phyloP scores from a whole-genome alignment of 1,139 yeast genomes.

The Candida dubliniensis region DNA sequence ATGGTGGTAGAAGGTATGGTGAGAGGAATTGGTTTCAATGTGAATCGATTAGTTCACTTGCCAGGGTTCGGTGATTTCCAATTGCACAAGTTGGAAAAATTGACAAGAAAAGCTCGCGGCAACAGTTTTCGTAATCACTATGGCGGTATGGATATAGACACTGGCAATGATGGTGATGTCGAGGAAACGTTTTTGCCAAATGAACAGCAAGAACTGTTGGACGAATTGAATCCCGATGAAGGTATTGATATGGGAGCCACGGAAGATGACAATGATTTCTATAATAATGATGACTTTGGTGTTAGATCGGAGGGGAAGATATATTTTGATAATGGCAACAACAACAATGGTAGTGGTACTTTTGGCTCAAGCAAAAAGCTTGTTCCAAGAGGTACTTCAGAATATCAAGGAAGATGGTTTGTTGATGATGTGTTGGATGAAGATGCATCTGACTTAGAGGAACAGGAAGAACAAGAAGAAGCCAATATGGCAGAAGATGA shows the following conservation, averaged over 20 bases:
- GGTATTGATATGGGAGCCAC: conserved; percentile 53
- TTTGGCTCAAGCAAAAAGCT: conserved; percentile 34
- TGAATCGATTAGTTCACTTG: conserved; percentile 76
- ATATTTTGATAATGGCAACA: conserved; percentile 41
- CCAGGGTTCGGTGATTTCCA: conserved; percentile 92
- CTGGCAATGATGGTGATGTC: conserved; percentile 15
- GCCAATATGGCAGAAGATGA: conserved; percentile 35
- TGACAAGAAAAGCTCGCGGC: conserved; percentile 19
- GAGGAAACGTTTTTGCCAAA: conserved; percentile 43
- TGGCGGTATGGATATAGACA: no score
- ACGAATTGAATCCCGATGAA: conserved; percentile 64
- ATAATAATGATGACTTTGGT: conserved; percentile 43
- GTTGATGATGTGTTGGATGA: conserved; percentile 55
- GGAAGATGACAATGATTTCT: conserved; percentile 11
- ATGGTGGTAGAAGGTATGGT: conserved; percentile 77
- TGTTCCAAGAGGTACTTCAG: conserved; percentile 88
- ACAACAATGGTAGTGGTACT: conserved; percentile 29
- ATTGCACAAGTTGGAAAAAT: conserved; percentile 62
- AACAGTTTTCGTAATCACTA: conserved; percentile 23
- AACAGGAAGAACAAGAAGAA: conserved; percentile 33
- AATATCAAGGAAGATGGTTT: conserved; percentile 92
- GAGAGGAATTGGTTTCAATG: conserved; percentile 81
- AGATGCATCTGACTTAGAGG: conserved; percentile 52
- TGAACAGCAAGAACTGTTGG: conserved; percentile 62
- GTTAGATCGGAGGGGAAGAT: conserved; percentile 73